Base-by-base conservation (phyloP, 2,329 filamentous ascomycete species). In the Beauveria scarabaeidicola region DNA sequence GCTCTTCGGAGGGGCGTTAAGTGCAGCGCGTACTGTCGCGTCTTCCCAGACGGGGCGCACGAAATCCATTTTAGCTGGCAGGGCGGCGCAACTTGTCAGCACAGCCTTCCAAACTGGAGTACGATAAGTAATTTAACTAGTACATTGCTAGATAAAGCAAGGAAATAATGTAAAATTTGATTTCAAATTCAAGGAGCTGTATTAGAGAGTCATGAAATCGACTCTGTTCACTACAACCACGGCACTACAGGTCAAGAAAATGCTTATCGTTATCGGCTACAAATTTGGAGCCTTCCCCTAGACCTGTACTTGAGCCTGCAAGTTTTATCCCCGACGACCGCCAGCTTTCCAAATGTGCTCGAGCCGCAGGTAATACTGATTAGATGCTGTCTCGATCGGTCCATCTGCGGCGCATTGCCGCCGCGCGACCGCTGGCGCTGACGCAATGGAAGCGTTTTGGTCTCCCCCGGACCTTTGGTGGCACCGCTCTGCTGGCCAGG, bases 201-300 rank as follows among this genome's bases (percentile, higher is more conserved):
- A 36, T 15, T 36, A 13, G 32, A 36, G 5, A 15, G 32, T 36
- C 46, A 29, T 29, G 25, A 29, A n/a, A 10, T 48, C 8, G 13
- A 48, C 9, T 48, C 11, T 48, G 15, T 29, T 3, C 1, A 25
- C 23, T 5, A 15, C 44, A 17, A 29, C 17, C 3, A 23, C 46
- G n/a, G 23, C 43, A 29, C 46, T 10, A 23, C 25, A 17, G 46
- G 23, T 36, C 7, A 29, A 48, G 10, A 36, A 38, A 46, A 25
- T 15, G 36, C 59, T 60, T 60, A 60, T 60, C 59, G 59, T 51
- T 60, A 56, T 56, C 59, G 40, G 38, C 25, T 21, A 56, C 52
- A 60, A 54, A 50, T 55, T 60, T 60, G 46, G 46, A 27, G 29
- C 13, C 38, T 52, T 15, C 40, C 46, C 46, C 52, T 60, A 19